phyloP scores from a whole-genome alignment of 2,329 filamentous ascomycete genomes.

The Colletotrichum limetticola region DNA sequence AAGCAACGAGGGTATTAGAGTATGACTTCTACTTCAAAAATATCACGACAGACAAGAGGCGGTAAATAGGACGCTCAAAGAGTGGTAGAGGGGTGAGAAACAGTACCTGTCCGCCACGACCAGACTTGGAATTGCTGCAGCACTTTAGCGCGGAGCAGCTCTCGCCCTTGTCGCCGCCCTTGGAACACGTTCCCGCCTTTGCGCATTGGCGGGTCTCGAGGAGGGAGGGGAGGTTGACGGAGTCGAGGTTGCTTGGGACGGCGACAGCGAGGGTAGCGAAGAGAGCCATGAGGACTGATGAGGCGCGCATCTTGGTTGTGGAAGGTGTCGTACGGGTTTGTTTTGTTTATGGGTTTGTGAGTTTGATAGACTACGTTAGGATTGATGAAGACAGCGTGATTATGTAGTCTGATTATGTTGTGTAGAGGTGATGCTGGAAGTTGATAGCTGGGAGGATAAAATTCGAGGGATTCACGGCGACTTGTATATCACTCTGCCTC shows the following conservation, averaged over 20 bases:
- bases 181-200: not conserved
- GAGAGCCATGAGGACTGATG: slow-evolving; percentile 12
- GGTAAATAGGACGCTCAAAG: too few species aligned
- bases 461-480: not conserved
- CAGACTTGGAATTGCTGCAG: slow-evolving; percentile 14
- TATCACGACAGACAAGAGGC: too few species aligned
- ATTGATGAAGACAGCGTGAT: not conserved
- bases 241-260: not conserved
- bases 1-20: too few species aligned
- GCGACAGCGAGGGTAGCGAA: slow-evolving; percentile 23
- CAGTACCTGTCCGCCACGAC: not conserved
- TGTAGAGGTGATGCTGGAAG: not conserved
- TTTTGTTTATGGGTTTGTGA: not conserved
- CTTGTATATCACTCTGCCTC: not conserved
- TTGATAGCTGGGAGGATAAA: not conserved
- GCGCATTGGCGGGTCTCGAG: not conserved
- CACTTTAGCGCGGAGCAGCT: slow-evolving; percentile 14
- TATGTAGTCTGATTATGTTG: not conserved
- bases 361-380: not conserved
- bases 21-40: too few species aligned
- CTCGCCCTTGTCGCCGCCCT: slow-evolving; percentile 3
- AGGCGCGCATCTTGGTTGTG: slow-evolving; percentile 13
- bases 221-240: not conserved
- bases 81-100: too few species aligned
- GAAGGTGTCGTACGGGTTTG: not conserved